These are phyloP conservation scores for Penicillium daleae DNA, from an alignment of 495 filamentous ascomycete species.

Conservation along the genomic window DNA sequence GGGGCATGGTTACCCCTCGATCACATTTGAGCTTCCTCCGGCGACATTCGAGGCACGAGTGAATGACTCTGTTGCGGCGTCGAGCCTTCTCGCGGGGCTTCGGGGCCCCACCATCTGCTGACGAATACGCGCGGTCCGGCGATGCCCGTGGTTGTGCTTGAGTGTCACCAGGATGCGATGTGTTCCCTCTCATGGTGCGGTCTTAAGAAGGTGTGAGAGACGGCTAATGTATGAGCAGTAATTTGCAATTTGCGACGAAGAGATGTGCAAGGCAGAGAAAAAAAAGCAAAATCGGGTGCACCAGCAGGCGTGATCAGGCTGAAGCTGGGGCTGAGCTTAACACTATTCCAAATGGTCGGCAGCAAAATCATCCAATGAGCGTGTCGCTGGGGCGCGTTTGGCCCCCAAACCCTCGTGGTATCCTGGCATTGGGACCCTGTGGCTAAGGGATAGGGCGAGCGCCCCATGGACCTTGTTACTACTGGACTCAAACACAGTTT, in stretches of 20 bases:
- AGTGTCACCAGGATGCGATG: not conserved
- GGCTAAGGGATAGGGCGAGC: not conserved
- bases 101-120: not conserved
- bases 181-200: not conserved
- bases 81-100: constrained; percentile 5
- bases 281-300: not conserved
- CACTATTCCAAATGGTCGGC: not conserved
- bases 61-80: constrained; percentile 57
- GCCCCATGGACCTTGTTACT: too few species aligned
- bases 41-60: constrained; percentile 70
- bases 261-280: not conserved
- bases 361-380: not conserved
- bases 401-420: not conserved
- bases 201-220: not conserved
- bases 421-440: not conserved
- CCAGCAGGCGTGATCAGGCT: not conserved
- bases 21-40: constrained; percentile 74
- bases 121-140: not conserved
- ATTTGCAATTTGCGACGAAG: not conserved
- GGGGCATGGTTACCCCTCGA: constrained; percentile 42
- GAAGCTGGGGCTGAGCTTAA: not conserved
- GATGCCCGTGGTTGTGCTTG: not conserved
- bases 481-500: too few species aligned
- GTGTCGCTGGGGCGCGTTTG: not conserved
- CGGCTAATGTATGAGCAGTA: not conserved